A percentile compares a stretch with the other conserved stretches of the same genome.
Conservation (phyloP, 768 basidiomycete species). For the Tricholoma saponaceum region DNA sequence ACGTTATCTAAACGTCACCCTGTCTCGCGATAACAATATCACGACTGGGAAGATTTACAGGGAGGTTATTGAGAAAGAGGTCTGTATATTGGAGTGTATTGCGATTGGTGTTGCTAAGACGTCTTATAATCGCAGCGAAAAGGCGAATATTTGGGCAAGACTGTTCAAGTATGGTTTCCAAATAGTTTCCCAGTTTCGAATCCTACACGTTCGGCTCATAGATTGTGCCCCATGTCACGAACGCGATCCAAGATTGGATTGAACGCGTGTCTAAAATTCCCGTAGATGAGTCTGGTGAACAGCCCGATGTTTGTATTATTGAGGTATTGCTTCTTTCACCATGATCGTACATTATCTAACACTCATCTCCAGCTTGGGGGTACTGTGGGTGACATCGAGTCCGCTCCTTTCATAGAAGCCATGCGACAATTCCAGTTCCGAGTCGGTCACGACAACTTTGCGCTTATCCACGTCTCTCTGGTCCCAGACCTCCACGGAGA, state of each 20-base stretch:
- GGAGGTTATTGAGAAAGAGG: constrained; percentile 97
- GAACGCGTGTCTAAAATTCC: constrained; percentile 92
- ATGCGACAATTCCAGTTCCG: constrained; percentile 99
- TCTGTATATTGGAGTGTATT: constrained; percentile 28
- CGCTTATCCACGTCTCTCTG: constrained; percentile 93
- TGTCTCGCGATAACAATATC: constrained; percentile 95
- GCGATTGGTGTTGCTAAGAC: background rate
- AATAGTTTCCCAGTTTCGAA: background rate
- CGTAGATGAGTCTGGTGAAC: constrained; percentile 88
- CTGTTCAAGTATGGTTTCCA: constrained; percentile 69
- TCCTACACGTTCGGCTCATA: constrained; percentile 20
- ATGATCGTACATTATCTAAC: background rate
- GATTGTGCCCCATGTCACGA: constrained; percentile 96
- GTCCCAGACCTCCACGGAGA: constrained; percentile 99
- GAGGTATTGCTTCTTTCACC: constrained; percentile 51
- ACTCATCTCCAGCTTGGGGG: constrained; percentile 72
- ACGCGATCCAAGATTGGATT: constrained; percentile 98
- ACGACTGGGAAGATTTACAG: constrained; percentile 98
- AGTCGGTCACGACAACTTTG: constrained; percentile 94
- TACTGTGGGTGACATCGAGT: constrained; percentile 98
- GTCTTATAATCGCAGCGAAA: constrained; percentile 47
- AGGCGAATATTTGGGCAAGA: constrained; percentile 92
- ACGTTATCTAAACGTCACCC: constrained; percentile 91
- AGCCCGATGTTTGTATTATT: constrained; percentile 95
- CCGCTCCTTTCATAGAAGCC: constrained; percentile 95